Evolutionary conservation across 495 filamentous ascomycete species (phyloP), one percentile per base, ranked within the genome.

Genomic region (Coniosporium apollinis): DNA sequence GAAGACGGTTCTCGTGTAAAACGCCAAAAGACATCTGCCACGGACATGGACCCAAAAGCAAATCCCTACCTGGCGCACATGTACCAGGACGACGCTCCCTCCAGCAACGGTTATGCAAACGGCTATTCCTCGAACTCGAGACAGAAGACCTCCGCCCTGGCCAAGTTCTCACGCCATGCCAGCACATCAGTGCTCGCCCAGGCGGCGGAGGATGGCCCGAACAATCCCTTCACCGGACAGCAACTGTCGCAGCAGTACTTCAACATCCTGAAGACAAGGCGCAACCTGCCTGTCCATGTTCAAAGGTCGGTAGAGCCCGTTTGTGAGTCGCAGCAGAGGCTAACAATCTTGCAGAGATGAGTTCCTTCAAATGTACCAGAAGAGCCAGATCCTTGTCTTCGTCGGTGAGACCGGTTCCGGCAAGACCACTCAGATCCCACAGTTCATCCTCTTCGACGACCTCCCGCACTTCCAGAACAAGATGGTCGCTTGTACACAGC

Each of bases 371-470:
- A 67, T 86, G 46, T 99, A 89, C 57, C 91, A 96, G 42, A 72
- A 77, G 51, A 79, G 75, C 8, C 91, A 96, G 53, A 93, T 96
- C 42, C 69, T 99, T 18, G 89, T 99, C 49, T 93, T 99, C 49
- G 91, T 99, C 39, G 91, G 91, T 61, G 89, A 97, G 65, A 97
- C 89, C 2, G 89, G 89, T 76, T 97, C 89, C 45, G 89, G 89
- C 57, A 97, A 97, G 59, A 97, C 89, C 0, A 97, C 89, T 0
- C 91, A 99, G 59, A 96, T 99, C 36, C 91, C 91, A 0, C 91
- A 99, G 54, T 99, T 92, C 54, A 83, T 99, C 39, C 68, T 94
- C 10, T 94, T 79, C 65, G 91, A 99, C 62, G 91, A 99, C 59
- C 70, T 91, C 16, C 89, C 91, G 4, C 81, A 94, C 43, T 65